phyloP scores from a whole-genome alignment of 352 stramenopile species.

The Phytophthora sp. region DNA sequence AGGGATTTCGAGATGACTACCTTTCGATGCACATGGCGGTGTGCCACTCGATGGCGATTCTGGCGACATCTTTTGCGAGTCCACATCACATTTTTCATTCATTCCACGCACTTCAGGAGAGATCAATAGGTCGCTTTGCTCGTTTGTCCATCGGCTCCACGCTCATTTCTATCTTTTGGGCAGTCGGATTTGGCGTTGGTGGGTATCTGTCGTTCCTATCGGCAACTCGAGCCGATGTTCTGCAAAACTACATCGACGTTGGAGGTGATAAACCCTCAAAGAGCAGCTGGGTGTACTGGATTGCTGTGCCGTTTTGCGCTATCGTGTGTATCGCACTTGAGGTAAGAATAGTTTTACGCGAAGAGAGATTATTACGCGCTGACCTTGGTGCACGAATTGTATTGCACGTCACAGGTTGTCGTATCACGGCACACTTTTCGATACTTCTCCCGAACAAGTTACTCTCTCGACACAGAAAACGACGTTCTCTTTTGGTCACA shows the following conservation, averaged over 20 bases:
- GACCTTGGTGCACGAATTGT: no score
- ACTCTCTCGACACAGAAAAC: conserved; percentile 13
- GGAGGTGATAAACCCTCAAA: conserved; percentile 23
- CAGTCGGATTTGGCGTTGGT: conserved; percentile 48
- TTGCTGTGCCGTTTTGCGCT: conserved; percentile 44
- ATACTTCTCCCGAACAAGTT: conserved; percentile 36
- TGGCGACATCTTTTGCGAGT: conserved; percentile 45
- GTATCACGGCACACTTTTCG: conserved; percentile 51
- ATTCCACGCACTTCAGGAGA: conserved; percentile 46
- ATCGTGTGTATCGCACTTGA: conserved; percentile 54
- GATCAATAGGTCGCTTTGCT: conserved; percentile 44
- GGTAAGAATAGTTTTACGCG: conserved; percentile 21
- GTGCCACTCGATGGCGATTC: conserved; percentile 52
- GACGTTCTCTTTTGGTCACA: conserved; percentile 56
- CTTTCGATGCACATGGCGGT: conserved; percentile 54
- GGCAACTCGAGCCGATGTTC: conserved; percentile 44
- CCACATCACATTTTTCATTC: conserved; percentile 67
- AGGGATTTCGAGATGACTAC: conserved; percentile 49
- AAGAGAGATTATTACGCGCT: background rate
- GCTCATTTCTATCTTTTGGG: conserved; percentile 38
- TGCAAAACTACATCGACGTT: conserved; percentile 52
- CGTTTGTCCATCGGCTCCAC: conserved; percentile 36
- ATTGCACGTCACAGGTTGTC: conserved; percentile 37
- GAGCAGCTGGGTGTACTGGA: conserved; percentile 47
- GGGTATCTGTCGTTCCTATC: conserved; percentile 61